Evolutionary conservation across 495 filamentous ascomycete genomes (phyloP).

Genomic region (Hypomontagnella monticulosa): DNA sequence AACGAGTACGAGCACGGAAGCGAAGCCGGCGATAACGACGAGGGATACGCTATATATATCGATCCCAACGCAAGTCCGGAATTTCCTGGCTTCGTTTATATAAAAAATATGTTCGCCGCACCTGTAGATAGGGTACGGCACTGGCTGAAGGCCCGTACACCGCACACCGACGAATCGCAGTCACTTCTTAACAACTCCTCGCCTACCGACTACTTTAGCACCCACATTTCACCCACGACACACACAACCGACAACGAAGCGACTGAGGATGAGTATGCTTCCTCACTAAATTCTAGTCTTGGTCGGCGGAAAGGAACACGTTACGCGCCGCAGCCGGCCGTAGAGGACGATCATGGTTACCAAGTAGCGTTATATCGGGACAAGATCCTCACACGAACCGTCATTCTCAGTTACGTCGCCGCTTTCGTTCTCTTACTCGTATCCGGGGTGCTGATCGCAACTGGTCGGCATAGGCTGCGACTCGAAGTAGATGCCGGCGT

Average conservation of each 20-base stretch:
- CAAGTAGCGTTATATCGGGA: slow-evolving; percentile 55
- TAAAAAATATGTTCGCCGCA: slow-evolving; percentile 53
- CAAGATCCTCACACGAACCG: slow-evolving; percentile 55
- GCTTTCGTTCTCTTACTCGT: slow-evolving; percentile 64
- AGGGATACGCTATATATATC: slow-evolving; percentile 65
- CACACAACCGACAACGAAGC: slow-evolving; percentile 33
- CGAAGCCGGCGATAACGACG: slow-evolving; percentile 60
- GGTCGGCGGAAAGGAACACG: slow-evolving; percentile 34
- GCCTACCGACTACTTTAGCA: slow-evolving; percentile 47
- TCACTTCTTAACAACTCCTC: slow-evolving; percentile 48
- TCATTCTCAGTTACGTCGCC: slow-evolving; percentile 54
- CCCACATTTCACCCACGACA: slow-evolving; percentile 16
- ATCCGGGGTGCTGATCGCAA: slow-evolving; percentile 61
- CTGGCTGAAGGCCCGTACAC: slow-evolving; percentile 51
- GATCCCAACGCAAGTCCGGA: slow-evolving; percentile 58
- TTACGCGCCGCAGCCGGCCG: slow-evolving; percentile 56
- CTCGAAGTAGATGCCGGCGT: slow-evolving; percentile 70
- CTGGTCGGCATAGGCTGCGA: slow-evolving; percentile 62
- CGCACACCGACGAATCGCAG: slow-evolving; percentile 39
- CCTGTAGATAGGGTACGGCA: slow-evolving; percentile 55
- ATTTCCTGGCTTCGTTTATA: slow-evolving; percentile 59
- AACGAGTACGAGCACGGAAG: slow-evolving; percentile 73
- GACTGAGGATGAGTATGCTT: slow-evolving; percentile 41
- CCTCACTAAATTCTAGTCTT: slow-evolving; percentile 37
- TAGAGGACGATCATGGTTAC: slow-evolving; percentile 49